A percentile compares a stretch with the other conserved stretches of the same genome.
Evolutionary conservation across 2,329 filamentous ascomycete species (phyloP).

Genomic region (Penicillium hordei): DNA sequence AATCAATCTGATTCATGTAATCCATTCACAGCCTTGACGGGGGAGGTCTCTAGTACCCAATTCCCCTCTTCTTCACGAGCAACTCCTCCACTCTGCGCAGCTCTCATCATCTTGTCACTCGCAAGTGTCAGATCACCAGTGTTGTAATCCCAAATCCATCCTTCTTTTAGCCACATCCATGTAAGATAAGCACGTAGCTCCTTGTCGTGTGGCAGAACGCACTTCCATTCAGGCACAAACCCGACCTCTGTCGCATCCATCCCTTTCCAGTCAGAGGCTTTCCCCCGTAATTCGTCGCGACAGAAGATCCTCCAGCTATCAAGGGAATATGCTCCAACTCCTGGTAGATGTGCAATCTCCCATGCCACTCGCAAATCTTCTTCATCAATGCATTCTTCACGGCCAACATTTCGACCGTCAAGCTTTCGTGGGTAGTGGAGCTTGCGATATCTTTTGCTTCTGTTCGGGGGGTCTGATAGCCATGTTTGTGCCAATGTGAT

Average conservation of each 20-base stretch:
- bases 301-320: conserved; percentile 96
- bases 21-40: conserved; percentile 32
- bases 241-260: conserved; percentile 44
- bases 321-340: conserved; percentile 73
- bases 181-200: conserved; percentile 81
- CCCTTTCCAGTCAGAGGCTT: conserved; percentile 67
- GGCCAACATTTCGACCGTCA: conserved; percentile 51
- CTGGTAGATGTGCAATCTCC: conserved; percentile 83
- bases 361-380: conserved; percentile 59
- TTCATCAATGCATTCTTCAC: conserved; percentile 50
- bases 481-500: conserved; percentile 70
- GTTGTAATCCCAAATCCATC: conserved; percentile 74
- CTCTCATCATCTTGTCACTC: conserved; percentile 39
- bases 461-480: conserved; percentile 61
- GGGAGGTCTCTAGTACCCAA: conserved; percentile 39
- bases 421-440: conserved; percentile 55
- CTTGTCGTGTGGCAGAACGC: conserved; percentile 79
- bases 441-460: conserved; percentile 58
- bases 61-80: conserved; percentile 44
- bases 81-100: conserved; percentile 42
- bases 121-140: conserved; percentile 58
- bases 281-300: conserved; percentile 70
- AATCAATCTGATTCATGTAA: conserved; percentile 18
- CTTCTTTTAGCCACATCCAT: conserved; percentile 91
- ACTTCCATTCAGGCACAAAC: conserved; percentile 88